Evolutionary conservation across 768 basidiomycete species (phyloP), one percentile per base, ranked within the genome.

Genomic region (Coprinellus aureogranulatus): DNA sequence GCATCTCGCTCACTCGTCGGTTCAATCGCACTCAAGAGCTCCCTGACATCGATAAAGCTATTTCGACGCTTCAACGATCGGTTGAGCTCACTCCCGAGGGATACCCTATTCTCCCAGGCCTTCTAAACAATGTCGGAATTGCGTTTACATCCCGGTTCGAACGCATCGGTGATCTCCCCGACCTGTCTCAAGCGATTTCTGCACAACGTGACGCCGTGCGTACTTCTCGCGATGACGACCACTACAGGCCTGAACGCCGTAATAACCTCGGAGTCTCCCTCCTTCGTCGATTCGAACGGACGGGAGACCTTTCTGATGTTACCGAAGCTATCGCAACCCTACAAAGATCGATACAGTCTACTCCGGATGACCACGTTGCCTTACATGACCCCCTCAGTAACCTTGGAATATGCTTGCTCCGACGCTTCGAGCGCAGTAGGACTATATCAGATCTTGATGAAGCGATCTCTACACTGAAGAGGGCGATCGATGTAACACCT

Each of bases 21-120:
- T 75, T 66, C 56, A 63, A 67, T 23, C 37, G 54, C 26, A 60
- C 69, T 3, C 68, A 70, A 1, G 52, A 60, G n/a, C 53, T 54
- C 20, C 4, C 27, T 8, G 27, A 53, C 31, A 39, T 39, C 18
- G 30, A 4, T 10, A 34, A 31, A 14, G 51, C 30, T n/a, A 39
- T 53, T 22, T 26, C 28, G 14, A 30, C 14, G 8, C 27, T 10
- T 18, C 16, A 42, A n/a, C 6, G 22, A 44, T 37, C 53, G 11
- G 31, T 53, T 5, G 46, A 47, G 14, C 31, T 53, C 28, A 53
- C 51, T 31, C 30, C 27, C 6, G 9, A 14, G 11, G 28, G 31
- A 4, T 22, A 53, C 34, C 27, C 34, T n/a, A n/a, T n/a, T n/a
- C n/a, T n/a, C n/a, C n/a, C n/a, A n/a, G n/a, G n/a, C n/a, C n/a